Evolutionary conservation across 352 stramenopile genomes (phyloP).

Genomic region (Globisporangium ultimum): DNA sequence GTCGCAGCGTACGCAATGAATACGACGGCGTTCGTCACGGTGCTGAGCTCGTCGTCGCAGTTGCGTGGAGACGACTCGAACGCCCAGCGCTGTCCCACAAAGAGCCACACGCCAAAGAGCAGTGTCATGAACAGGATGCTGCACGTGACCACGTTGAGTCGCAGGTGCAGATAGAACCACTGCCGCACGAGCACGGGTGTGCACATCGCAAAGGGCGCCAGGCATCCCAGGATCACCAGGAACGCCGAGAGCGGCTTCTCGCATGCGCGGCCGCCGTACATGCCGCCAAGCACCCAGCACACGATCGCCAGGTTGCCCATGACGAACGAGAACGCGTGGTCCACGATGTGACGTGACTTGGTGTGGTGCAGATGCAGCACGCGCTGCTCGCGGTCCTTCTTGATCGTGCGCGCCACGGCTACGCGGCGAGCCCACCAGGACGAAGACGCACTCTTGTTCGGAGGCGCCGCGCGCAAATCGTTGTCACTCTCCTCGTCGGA

Average conservation of each 20-base stretch:
- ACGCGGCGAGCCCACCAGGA: not conserved
- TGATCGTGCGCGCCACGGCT: slow-evolving; percentile 5
- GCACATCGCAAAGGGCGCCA: slow-evolving; percentile 28
- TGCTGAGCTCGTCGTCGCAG: slow-evolving; percentile 34
- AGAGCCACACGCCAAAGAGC: slow-evolving; percentile 26
- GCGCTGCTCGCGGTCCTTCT: slow-evolving; percentile 5
- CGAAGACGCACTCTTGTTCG: too few relatives aligned
- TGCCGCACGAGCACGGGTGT: slow-evolving; percentile 30
- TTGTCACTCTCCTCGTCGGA: too few relatives aligned
- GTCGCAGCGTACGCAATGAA: slow-evolving; percentile 28
- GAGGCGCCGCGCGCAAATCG: too few relatives aligned
- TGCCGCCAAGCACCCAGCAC: slow-evolving; percentile 18
- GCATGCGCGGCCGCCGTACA: slow-evolving; percentile 23
- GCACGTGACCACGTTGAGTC: slow-evolving; percentile 18
- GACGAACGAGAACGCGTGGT: slow-evolving; percentile 34
- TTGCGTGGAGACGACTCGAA: slow-evolving; percentile 26
- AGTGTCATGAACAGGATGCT: slow-evolving; percentile 15
- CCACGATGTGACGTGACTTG: slow-evolving; percentile 25
- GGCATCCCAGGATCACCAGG: slow-evolving; percentile 24
- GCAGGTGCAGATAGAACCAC: slow-evolving; percentile 40
- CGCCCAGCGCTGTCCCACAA: slow-evolving; percentile 30
- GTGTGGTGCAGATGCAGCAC: slow-evolving; percentile 12
- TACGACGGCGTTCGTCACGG: slow-evolving; percentile 24
- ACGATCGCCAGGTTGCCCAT: slow-evolving; percentile 34
- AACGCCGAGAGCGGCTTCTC: slow-evolving; percentile 29